Conservation (phyloP, 164 flowering plant genomes). For the Nymphaea thermarum region DNA sequence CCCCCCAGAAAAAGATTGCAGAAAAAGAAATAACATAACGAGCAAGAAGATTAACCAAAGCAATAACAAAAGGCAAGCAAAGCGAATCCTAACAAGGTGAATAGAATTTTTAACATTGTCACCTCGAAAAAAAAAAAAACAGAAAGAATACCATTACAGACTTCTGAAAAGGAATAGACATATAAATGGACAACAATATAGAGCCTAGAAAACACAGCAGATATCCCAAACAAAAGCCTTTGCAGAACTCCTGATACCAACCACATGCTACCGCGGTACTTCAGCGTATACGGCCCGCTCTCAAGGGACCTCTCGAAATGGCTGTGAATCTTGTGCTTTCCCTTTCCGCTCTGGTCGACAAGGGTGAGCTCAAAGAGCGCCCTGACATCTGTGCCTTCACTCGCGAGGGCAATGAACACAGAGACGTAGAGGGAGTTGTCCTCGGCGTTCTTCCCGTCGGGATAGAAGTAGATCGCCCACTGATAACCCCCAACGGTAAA, state of each 20-base stretch:
- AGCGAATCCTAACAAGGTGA: not conserved
- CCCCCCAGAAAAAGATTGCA: no score
- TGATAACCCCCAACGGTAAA: constrained; percentile 74
- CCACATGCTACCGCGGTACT: constrained; percentile 94
- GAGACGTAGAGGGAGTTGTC: constrained; percentile 80
- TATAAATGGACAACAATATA: not conserved
- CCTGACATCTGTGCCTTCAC: constrained; percentile 56
- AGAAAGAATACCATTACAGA: not conserved
- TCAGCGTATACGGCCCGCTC: constrained; percentile 84
- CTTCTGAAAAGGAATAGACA: not conserved
- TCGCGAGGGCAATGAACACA: constrained; percentile 81
- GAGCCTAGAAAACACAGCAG: not conserved
- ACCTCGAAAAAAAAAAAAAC: no score
- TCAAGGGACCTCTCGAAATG: constrained; percentile 85
- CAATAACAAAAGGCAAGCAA: not conserved
- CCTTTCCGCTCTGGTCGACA: constrained; percentile 82
- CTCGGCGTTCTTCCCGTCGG: constrained; percentile 67
- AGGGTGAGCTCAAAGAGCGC: constrained; percentile 67
- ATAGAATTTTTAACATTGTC: no score
- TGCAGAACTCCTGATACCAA: constrained; percentile 10
- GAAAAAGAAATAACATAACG: no score
- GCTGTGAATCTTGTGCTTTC: constrained; percentile 81
- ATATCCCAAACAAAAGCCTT: no score
- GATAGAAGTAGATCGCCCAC: constrained; percentile 61
- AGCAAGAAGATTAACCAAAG: no score